Percentiles rank a stretch among this genome's conserved stretches.
phyloP scores from a whole-genome alignment of 371 early-diverging fungal species.

The Lichtheimia ramosa region DNA sequence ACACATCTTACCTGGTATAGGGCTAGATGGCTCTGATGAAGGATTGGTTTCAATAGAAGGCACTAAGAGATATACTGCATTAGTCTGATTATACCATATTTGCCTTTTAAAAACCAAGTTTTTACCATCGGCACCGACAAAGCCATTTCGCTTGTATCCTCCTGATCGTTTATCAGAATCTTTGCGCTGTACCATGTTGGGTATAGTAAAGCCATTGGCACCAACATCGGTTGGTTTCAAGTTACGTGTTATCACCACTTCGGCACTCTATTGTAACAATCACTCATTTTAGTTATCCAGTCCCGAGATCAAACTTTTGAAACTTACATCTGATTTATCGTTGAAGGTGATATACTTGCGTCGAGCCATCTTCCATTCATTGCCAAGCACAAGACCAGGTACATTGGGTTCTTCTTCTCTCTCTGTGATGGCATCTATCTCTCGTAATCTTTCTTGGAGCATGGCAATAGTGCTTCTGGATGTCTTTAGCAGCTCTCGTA shows the following conservation, averaged over 20 bases:
- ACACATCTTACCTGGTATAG: slow-evolving; percentile 7
- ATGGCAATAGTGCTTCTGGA: slow-evolving; percentile 40
- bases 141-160: neutral
- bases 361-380: slow-evolving; percentile 38
- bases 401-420: slow-evolving; percentile 9
- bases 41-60: slow-evolving; percentile 1
- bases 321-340: neutral
- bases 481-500: slow-evolving; percentile 35
- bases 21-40: slow-evolving; percentile 8
- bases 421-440: slow-evolving; percentile 24
- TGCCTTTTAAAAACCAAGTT: neutral
- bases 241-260: slow-evolving; percentile 5
- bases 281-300: neutral
- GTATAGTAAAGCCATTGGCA: neutral
- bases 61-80: neutral
- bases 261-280: neutral
- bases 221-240: slow-evolving; percentile 3
- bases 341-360: slow-evolving; percentile 9
- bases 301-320: too few species aligned
- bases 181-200: slow-evolving; percentile 3
- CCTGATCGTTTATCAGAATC: slow-evolving; percentile 5
- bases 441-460: slow-evolving; percentile 33
- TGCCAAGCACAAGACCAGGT: slow-evolving; percentile 32
- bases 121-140: neutral
- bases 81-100: neutral